phyloP scores from a whole-genome alignment of 140 eudicot genomes.

The Senecio squalidus region DNA sequence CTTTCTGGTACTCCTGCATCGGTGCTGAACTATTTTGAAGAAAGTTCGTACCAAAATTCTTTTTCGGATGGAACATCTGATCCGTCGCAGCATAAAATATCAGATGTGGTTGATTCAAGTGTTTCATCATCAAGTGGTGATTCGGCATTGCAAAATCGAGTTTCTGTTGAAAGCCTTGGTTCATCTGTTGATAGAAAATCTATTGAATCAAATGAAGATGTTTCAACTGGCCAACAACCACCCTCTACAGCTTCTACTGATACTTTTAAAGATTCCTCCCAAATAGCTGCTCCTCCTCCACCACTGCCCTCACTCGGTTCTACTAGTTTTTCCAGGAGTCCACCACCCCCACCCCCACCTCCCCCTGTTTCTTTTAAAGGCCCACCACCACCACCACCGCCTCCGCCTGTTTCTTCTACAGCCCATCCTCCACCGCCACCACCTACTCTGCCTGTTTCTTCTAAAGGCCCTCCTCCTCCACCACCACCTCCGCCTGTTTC shows the following conservation, averaged over 20 bases:
- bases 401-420: conserved; percentile 19
- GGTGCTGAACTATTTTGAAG: conserved; percentile 48
- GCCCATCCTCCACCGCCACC: conserved; percentile 22
- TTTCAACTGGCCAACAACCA: conserved; percentile 26
- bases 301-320: conserved; percentile 13
- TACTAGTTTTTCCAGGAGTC: conserved; percentile 9
- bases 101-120: conserved; percentile 32
- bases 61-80: conserved; percentile 51
- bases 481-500: conserved; percentile 15
- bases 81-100: conserved; percentile 18
- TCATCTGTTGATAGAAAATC: conserved; percentile 1
- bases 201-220: conserved; percentile 5
- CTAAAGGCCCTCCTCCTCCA: conserved; percentile 5
- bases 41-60: conserved; percentile 47
- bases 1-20: conserved; percentile 31
- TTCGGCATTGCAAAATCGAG: conserved; percentile 26
- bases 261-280: conserved; percentile 20
- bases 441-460: conserved; percentile 8
- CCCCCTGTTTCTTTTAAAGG: conserved; percentile 13
- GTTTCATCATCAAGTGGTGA: conserved; percentile 28
- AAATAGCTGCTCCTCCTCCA: conserved; percentile 26
- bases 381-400: conserved; percentile 7
- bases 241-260: conserved; percentile 11
- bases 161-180: not conserved
- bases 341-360: conserved; percentile 27